Evolutionary conservation across 176 grass and related monocot genomes (phyloP), one percentile per base, ranked within the genome.

Genomic region (Stipa capillata): DNA sequence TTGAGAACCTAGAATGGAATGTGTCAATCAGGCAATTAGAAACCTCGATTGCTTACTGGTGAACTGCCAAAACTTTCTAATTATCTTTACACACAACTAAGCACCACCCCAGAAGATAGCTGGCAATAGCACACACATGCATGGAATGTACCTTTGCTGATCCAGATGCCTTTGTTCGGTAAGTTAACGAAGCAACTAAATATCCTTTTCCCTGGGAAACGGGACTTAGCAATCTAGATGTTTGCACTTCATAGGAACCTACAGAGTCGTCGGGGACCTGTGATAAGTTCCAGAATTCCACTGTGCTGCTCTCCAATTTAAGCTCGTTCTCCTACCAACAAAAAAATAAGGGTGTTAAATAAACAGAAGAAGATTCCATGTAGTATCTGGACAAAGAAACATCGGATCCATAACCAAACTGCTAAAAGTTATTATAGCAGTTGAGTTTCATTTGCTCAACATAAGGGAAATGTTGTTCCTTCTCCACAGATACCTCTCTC

Each of bases 151-250:
- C 95, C 87, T 94, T 91, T 69, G 80, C 58, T 73, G 69, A 63
- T 87, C 60, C 87, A 77, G 85, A 85, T 86, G 77, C 53, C 36
- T 81, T 73, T 72, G 73, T 47, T 86, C 58, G 50, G 84, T 89
- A 98, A 45, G 80, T 78, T 64, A 98, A 69, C 20, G 85, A 84
- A 85, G 92, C 85, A 82, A 69, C 81, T 56, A 94, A 59, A 87
- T 80, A 56, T 59, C 92, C 95, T 98, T 94, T 86, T 41, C 90
- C 92, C 55, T 87, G 62, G 3, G 85, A 94, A 81, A 90, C 42
- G 53, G 95, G 92, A 56, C 18, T 89, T 42, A 98, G 68, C 83
- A 92, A 89, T 83, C 89, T 94, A 74, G 89, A 92, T 57, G 87
- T 87, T 74, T 85, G 79, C 85, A 69, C 74, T 81, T 85, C 47